These are phyloP conservation scores for Fomitopsis betulina DNA, from an alignment of 1,284 basidiomycete species.

Conservation along the genomic window DNA sequence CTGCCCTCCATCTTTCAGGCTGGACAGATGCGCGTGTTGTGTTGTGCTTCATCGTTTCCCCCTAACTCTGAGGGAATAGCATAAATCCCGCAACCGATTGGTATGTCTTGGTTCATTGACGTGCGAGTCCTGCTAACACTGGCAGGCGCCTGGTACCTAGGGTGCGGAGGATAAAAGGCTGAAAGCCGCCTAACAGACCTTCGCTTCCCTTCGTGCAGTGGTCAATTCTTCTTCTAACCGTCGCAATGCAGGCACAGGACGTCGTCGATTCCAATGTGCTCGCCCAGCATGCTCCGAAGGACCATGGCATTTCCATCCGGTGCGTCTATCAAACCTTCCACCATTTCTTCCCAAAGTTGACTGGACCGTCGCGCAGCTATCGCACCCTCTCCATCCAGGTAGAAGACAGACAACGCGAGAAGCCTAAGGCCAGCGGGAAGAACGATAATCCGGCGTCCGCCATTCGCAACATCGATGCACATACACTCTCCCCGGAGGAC, in stretches of 20 bases:
- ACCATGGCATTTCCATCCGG: neutral
- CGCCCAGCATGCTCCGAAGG: neutral
- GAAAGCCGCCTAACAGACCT: too few relatives aligned
- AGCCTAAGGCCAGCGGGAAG: too few relatives aligned
- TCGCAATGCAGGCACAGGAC: neutral
- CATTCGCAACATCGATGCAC: slow-evolving; percentile 44
- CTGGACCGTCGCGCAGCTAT: neutral
- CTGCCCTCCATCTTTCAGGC: neutral
- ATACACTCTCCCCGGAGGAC: slow-evolving; percentile 36
- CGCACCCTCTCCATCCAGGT: too few relatives aligned
- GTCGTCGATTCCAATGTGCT: neutral
- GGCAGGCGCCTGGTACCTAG: too few relatives aligned
- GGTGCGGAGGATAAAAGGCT: too few relatives aligned
- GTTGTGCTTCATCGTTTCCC: too few relatives aligned
- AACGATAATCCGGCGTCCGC: slow-evolving; percentile 26
- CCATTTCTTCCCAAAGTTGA: neutral
- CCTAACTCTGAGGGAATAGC: too few relatives aligned
- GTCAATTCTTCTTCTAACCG: neutral
- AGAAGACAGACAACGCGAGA: too few relatives aligned
- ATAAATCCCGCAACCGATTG: too few relatives aligned
- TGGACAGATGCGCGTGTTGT: too few relatives aligned
- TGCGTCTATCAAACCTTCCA: neutral
- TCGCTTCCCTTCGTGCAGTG: neutral
- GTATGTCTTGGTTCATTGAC: too few relatives aligned
- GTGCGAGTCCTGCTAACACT: too few relatives aligned